A percentile compares a stretch with the other conserved stretches of the same genome.
Conservation (phyloP, 345 rosid genomes). For the Acer yangbiense region DNA sequence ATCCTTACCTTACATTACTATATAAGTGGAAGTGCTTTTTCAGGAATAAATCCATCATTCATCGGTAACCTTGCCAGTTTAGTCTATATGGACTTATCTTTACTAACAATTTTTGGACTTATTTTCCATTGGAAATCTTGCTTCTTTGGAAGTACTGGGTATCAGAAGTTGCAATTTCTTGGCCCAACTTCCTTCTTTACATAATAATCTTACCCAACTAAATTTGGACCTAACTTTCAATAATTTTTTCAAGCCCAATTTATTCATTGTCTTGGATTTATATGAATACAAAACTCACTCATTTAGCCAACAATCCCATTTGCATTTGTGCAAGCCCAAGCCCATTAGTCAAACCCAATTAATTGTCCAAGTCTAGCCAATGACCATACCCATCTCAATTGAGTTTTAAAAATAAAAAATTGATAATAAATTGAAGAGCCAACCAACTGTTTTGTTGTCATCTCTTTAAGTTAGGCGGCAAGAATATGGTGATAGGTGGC, state of each 20-base stretch:
- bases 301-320: background rate
- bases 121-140: constrained; percentile 14
- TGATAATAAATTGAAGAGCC: too few species aligned
- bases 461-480: too few species aligned
- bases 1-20: background rate
- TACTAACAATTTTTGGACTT: background rate
- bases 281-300: background rate
- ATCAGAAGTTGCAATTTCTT: background rate
- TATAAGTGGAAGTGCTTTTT: background rate
- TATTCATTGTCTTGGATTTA: background rate
- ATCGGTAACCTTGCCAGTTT: too few species aligned
- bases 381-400: too few species aligned
- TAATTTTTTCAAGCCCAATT: background rate
- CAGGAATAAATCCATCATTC: background rate
- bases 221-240: background rate
- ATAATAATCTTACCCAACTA: constrained; percentile 8
- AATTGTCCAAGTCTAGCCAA: too few species aligned
- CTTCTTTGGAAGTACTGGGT: background rate
- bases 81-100: background rate
- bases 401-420: too few species aligned
- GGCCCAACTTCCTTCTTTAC: background rate
- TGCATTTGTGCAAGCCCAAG: too few species aligned
- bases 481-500: too few species aligned
- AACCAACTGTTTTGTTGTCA: too few species aligned
- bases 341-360: too few species aligned